A percentile compares a stretch with the other conserved stretches of the same genome.
These are phyloP conservation scores for Bacidia gigantensis DNA, from an alignment of 495 filamentous ascomycete species.

Conservation along the genomic window DNA sequence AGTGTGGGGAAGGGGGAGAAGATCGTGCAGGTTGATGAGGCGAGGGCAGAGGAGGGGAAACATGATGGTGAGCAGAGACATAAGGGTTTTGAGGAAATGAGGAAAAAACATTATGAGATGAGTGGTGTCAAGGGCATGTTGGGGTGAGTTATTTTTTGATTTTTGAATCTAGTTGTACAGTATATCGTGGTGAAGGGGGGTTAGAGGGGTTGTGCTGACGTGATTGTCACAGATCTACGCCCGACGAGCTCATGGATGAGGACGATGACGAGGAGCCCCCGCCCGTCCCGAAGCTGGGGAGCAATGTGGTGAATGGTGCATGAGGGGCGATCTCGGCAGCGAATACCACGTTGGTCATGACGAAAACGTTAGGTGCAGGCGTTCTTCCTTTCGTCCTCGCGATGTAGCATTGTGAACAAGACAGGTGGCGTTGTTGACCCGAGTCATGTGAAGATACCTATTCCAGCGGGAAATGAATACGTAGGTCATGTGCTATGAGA, in stretches of 20 bases:
- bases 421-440: no score
- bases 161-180: neutral
- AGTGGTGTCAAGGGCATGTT: slow-evolving; percentile 80
- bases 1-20: slow-evolving; percentile 43
- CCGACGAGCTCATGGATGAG: slow-evolving; percentile 37
- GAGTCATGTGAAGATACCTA: no score
- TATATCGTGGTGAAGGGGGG: neutral
- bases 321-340: neutral
- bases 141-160: slow-evolving; percentile 40
- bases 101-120: slow-evolving; percentile 98
- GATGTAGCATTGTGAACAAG: no score
- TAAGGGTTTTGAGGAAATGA: slow-evolving; percentile 71
- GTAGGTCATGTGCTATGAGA: no score
- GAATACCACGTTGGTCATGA: neutral
- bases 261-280: slow-evolving; percentile 27
- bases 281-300: slow-evolving; percentile 11
- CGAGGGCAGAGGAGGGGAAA: slow-evolving; percentile 42
- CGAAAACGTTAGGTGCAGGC: no score
- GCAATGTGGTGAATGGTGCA: slow-evolving; percentile 8
- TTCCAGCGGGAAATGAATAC: no score
- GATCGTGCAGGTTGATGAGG: slow-evolving; percentile 58
- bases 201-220: neutral
- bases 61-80: slow-evolving; percentile 83
- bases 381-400: no score
- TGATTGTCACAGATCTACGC: slow-evolving; percentile 1